phyloP scores from a whole-genome alignment of 257 asterid species.

The Orobanche coerulescens region DNA sequence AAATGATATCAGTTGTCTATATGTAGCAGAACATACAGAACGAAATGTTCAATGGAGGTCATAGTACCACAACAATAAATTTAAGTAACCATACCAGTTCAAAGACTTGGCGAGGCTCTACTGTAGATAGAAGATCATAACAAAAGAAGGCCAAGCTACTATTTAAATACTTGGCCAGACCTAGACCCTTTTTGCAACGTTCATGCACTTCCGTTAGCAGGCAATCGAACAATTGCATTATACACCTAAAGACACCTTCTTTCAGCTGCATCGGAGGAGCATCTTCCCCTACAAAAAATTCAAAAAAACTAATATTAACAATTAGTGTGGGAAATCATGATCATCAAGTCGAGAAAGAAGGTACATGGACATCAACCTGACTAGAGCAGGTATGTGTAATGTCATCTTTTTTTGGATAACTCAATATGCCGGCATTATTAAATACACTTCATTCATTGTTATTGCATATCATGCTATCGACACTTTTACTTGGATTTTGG shows the following conservation, averaged over 20 bases:
- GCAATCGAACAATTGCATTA: constrained; percentile 91
- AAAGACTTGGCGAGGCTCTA: constrained; percentile 99
- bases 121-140: constrained; percentile 83
- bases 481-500: background rate
- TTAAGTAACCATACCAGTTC: constrained; percentile 68
- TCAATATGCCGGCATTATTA: background rate
- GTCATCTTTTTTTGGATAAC: background rate
- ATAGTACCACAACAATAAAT: constrained; percentile 15
- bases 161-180: constrained; percentile 88
- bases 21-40: constrained; percentile 9
- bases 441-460: background rate
- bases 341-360: background rate
- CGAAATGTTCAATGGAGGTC: background rate
- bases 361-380: constrained; percentile 4
- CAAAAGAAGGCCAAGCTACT: constrained; percentile 99
- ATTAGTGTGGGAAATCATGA: constrained; percentile 12
- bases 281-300: constrained; percentile 67
- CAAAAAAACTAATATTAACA: background rate
- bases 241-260: constrained; percentile 95
- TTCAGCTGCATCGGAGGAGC: constrained; percentile 97
- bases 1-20: background rate
- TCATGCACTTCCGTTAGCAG: constrained; percentile 98
- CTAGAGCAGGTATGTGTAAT: constrained; percentile 3
- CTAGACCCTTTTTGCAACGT: constrained; percentile 94
- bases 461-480: constrained; percentile 1